Conservation (phyloP, 345 rosid genomes). For the Chamaenerion angustifolium region DNA sequence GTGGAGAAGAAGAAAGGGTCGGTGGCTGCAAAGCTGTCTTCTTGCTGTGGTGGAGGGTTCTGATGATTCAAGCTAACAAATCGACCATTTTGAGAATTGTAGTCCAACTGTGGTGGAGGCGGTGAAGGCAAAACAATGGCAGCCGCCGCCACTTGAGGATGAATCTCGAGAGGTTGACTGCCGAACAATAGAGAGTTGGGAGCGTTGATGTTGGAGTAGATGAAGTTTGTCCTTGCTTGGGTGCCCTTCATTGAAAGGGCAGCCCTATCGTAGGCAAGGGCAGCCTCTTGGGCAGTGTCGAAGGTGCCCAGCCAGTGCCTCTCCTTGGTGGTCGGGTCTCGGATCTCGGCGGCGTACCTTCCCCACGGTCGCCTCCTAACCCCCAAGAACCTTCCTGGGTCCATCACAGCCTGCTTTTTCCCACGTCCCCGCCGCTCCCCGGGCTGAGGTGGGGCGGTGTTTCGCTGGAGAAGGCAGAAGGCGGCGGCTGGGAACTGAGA, state of each 20-base stretch:
- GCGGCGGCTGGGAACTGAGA: conserved; percentile 18
- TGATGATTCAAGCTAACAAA: conserved; percentile 5
- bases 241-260: conserved; percentile 93
- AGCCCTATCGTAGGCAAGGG: conserved; percentile 92
- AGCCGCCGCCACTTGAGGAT: conserved; percentile 25
- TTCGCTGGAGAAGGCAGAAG: conserved; percentile 30
- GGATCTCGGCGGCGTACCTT: conserved; percentile 85
- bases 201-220: conserved; percentile 36
- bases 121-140: conserved; percentile 11
- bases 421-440: conserved; percentile 76
- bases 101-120: background rate
- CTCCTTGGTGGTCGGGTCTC: conserved; percentile 95
- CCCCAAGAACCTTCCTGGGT: conserved; percentile 85
- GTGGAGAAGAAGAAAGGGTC: conserved; percentile 29
- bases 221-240: conserved; percentile 84
- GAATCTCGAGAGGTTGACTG: conserved; percentile 29
- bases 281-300: conserved; percentile 96
- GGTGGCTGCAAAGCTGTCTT: conserved; percentile 14
- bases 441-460: conserved; percentile 28
- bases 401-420: conserved; percentile 49
- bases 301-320: conserved; percentile 98
- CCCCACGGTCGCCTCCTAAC: conserved; percentile 97
- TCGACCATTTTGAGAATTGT: conserved; percentile 3
- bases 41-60: conserved; percentile 10
- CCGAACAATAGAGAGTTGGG: conserved; percentile 19